Evolutionary conservation across 768 basidiomycete species (phyloP), one percentile per base, ranked within the genome.

Genomic region (Leccinum subgranulosum): DNA sequence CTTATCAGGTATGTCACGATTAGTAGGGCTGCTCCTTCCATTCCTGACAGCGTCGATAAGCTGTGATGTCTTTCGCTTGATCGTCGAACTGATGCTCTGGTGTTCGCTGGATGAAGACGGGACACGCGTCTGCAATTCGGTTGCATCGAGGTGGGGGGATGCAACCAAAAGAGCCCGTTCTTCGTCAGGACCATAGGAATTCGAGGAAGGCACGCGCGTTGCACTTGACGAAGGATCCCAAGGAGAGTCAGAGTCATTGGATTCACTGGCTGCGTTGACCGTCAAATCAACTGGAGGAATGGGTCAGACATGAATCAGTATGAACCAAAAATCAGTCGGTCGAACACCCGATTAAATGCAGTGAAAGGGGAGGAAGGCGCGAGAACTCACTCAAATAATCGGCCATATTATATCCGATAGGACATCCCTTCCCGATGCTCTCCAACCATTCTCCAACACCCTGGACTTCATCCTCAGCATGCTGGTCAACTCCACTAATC

Each of bases 351-450:
- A 33, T n/a, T 9, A 15, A 21, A 53, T 15, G 14, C 17, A 23
- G 23, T 9, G 46, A 25, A 53, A 29, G 6, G n/a, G 7, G 11
- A 12, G 11, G 5, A 29, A 47, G n/a, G 14, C 4, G 45, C 6
- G 6, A 36, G 17, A 43, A 81, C 90, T 54, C 69, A 95, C 94
- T 98, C 56, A 98, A 76, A 74, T 86, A 98, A 75, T 99, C 97
- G 0, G 96, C 97, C 61, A 98, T 91, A 69, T 99, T 99, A 73
- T 94, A 98, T 0, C 96, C 97, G 10, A 85, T 77, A 6, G 97
- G 97, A 68, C 97, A 99, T 0, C 86, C 83, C 57, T 85, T 81
- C 1, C 90, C 94, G 50, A 94, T 85, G 6, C 76, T 77, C 28
- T 82, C 79, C 58, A 98, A 90, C 74, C 97, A 94, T 2, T 83